Evolutionary conservation across 2,329 filamentous ascomycete species (phyloP), one percentile per base, ranked within the genome.

Genomic region (Diaporthe humulicola): DNA sequence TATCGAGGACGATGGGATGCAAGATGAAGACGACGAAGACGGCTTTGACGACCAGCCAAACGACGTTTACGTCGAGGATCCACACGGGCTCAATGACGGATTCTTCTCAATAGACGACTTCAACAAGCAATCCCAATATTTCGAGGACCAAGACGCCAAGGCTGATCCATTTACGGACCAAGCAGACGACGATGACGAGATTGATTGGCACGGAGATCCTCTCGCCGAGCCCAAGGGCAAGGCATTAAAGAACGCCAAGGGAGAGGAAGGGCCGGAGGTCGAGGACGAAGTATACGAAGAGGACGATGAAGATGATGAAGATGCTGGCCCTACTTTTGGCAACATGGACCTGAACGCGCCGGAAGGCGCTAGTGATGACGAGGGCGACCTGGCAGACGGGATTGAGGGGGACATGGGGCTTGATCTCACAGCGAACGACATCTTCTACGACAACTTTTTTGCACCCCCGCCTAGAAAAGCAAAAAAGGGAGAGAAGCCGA

Each of bases 101-200:
- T 99, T 99, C 86, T 99, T 99, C 86, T 98, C 95, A 22, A 96
- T 99, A 79, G 96, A 98, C 80, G 92, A 97, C 75, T 99, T 99
- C 89, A 99, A 99, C 87, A 95, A 93, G 82, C 94, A 97, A 81
- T 95, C 95, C 2, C 95, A 98, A 80, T 93, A 93, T 81, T 92
- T 98, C 66, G 97, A 99, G 83, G 92, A 94, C 77, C 93, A 95
- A 83, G 96, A 98, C 82, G 90, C 90, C 38, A 89, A 90, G 77
- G 95, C 93, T 38, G 94, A 96, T 78, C 91, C 91, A 50, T 92
- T 93, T 79, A 93, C 93, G 73, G 94, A 93, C 76, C 89, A 88
- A 70, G 94, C 90, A 75, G 95, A 93, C 82, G 95, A 98, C 70
- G 95, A 97, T 64, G 95, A 97, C 78, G 93, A 95, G 22, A 86